Conservation (phyloP, 2,329 filamentous ascomycete species). For the Penicillium olsonii region DNA sequence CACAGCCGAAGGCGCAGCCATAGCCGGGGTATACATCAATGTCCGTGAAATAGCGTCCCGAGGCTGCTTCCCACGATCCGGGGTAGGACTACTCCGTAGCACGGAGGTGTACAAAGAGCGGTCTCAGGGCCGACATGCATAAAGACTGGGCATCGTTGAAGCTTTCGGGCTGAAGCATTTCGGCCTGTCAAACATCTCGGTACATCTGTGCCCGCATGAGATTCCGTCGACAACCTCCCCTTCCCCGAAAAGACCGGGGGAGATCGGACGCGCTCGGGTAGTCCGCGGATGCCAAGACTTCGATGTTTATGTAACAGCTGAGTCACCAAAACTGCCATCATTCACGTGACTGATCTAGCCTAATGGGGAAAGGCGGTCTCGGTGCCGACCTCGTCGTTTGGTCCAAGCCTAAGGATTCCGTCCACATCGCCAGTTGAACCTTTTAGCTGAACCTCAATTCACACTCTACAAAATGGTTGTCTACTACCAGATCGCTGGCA, state of each 20-base stretch:
- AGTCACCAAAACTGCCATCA: slow-evolving; percentile 10
- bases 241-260: slow-evolving; percentile 23
- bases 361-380: slow-evolving; percentile 21
- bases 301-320: neutral
- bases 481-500: slow-evolving; percentile 54
- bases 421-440: slow-evolving; percentile 29
- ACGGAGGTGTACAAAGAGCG: neutral
- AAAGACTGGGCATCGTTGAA: neutral
- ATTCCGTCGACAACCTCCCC: neutral
- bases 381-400: slow-evolving; percentile 27
- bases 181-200: neutral
- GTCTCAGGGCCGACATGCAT: neutral
- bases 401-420: slow-evolving; percentile 28
- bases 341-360: slow-evolving; percentile 20
- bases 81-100: neutral
- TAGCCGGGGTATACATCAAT: slow-evolving; percentile 21
- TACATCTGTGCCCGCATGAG: neutral
- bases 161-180: neutral
- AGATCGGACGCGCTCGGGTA: slow-evolving; percentile 2
- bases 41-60: slow-evolving; percentile 23
- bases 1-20: slow-evolving; percentile 20
- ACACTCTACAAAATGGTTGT: slow-evolving; percentile 50
- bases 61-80: slow-evolving; percentile 20
- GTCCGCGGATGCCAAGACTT: too few species aligned
- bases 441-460: slow-evolving; percentile 22